phyloP scores from a whole-genome alignment of 306 rosid species.

The barrel medic (Medicago truncatula) region DNA sequence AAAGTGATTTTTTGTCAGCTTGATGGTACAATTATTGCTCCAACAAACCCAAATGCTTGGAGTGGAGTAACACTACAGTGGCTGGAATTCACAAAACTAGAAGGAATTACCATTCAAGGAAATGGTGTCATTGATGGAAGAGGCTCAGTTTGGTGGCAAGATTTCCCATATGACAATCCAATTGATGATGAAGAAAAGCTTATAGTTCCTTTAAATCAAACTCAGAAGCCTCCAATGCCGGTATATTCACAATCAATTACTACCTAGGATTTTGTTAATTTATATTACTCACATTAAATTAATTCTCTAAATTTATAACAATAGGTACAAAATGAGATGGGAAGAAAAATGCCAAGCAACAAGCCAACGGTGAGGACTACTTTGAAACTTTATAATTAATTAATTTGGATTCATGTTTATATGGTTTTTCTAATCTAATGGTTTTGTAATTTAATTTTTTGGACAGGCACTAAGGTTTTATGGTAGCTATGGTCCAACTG shows the following conservation, averaged over 20 bases:
- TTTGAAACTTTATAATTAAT: neutral
- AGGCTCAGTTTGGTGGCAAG: slow-evolving; percentile 97
- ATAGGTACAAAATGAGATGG: slow-evolving; percentile 70
- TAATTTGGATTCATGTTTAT: slow-evolving; percentile 6
- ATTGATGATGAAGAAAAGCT: slow-evolving; percentile 78
- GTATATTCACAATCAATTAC: slow-evolving; percentile 45
- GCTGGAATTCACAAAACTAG: slow-evolving; percentile 82
- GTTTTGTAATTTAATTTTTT: slow-evolving; percentile 3
- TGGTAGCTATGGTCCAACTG: slow-evolving; percentile 82
- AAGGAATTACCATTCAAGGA: slow-evolving; percentile 82
- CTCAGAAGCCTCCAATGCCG: slow-evolving; percentile 64
- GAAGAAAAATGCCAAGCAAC: slow-evolving; percentile 73
- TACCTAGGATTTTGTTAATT: neutral
- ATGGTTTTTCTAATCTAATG: slow-evolving; percentile 39
- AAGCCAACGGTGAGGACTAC: slow-evolving; percentile 90
- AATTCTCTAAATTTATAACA: slow-evolving; percentile 39
- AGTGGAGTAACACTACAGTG: slow-evolving; percentile 78
- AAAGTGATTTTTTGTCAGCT: slow-evolving; percentile 53
- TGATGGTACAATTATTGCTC: slow-evolving; percentile 92
- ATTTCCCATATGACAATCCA: slow-evolving; percentile 64
- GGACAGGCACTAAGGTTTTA: slow-evolving; percentile 89
- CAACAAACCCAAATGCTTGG: slow-evolving; percentile 77
- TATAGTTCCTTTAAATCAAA: slow-evolving; percentile 69
- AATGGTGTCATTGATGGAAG: slow-evolving; percentile 86
- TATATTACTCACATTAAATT: slow-evolving; percentile 23